Base-by-base conservation (phyloP, 352 stramenopile species). In the Phytophthora sojae region DNA sequence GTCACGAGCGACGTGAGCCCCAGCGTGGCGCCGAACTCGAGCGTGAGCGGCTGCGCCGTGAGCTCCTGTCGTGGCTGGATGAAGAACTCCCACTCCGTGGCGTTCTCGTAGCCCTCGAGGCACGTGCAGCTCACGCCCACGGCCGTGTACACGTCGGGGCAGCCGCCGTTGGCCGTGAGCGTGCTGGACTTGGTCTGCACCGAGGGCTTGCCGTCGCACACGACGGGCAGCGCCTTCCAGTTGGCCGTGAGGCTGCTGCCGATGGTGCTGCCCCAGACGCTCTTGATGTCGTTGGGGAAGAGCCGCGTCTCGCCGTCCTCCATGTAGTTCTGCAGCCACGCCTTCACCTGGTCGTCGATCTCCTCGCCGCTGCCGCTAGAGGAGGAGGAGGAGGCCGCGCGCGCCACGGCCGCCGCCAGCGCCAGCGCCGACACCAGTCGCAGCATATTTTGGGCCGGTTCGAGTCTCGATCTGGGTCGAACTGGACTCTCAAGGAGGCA, bases 261-360 rank as follows among this genome's bases (percentile, higher is more conserved):
- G 64, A 88, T 88, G 23, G 78, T 77, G 64, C 59, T 71, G 30
- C 71, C 76, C 76, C 80, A 88, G 4, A 88, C 73, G 42, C 67
- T 77, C 66, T 88, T 88, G 67, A 88, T 83, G 53, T 88, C 80
- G 62, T 84, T 86, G n/a, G 74, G 67, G 69, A 88, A 86, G 12
- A 86, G 71, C 12, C 80, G 68, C 64, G 80, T 85, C 71, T 88
- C 80, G 50, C 80, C 80, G 55, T 88, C 80, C 19, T 78, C 61
- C 57, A 88, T 60, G 67, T 88, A 88, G 58, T 86, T 88, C 17
- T 76, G 60, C 2, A 88, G 76, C 78, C 80, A 88, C 21, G 75
- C 76, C 57, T 76, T 72, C 9, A 86, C 76, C 52, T 79, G 76
- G 17, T 74, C 62, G 64, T 88, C 80, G 54, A 86, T 81, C 59